A percentile compares a stretch with the other conserved stretches of the same genome.
These are phyloP conservation scores for Gossypium thurberi DNA, from an alignment of 345 rosid genomes.

Conservation along the genomic window DNA sequence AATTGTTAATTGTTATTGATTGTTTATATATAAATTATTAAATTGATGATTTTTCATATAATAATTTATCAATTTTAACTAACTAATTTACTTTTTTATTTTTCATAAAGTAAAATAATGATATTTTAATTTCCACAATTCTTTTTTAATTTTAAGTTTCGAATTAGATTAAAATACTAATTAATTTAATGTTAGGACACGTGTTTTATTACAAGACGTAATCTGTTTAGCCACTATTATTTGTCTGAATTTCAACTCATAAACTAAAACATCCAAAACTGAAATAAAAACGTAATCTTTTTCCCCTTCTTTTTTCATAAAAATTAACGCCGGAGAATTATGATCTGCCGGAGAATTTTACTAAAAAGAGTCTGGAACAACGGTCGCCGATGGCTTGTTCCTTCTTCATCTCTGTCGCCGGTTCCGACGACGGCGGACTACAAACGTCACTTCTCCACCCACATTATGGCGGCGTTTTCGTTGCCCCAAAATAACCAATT, in stretches of 20 bases:
- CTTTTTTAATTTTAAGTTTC: no score
- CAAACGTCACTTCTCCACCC: constrained; percentile 1
- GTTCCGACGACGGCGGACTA: not conserved
- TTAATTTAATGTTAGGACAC: not conserved
- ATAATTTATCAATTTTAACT: no score
- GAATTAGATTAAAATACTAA: no score
- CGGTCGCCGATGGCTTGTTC: constrained; percentile 16
- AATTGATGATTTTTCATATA: no score
- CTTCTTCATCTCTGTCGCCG: not conserved
- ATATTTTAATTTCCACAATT: no score
- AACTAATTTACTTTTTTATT: no score
- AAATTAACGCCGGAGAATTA: not conserved
- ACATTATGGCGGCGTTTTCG: constrained; percentile 13
- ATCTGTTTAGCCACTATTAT: not conserved
- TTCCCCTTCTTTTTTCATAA: not conserved
- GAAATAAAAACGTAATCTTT: not conserved
- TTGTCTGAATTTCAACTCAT: not conserved
- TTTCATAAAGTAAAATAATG: no score
- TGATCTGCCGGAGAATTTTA: not conserved
- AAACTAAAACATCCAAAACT: not conserved
- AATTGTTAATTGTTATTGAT: no score
- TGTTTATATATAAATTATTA: no score
- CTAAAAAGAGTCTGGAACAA: constrained; percentile 4
- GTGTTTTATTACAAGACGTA: not conserved
- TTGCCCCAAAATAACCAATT: not conserved